Evolutionary conservation across 1,284 basidiomycete genomes (phyloP).

Genomic region (Psilocybe mexicana): DNA sequence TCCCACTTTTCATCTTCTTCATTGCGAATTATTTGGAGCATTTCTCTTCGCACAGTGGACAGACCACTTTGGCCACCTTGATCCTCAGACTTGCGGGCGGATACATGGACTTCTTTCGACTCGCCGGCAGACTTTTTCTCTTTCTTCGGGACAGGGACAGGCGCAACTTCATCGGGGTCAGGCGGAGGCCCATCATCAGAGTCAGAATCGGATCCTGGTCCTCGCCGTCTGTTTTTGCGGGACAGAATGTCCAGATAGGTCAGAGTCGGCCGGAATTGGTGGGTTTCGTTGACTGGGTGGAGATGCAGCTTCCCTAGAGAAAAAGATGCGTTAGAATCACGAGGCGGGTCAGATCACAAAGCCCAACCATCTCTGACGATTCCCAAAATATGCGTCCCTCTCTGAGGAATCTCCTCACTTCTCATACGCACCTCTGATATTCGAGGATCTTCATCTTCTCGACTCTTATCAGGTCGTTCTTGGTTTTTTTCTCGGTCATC

Average conservation of each 20-base stretch:
- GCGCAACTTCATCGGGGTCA: constrained; percentile 70
- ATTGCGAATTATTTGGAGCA: constrained; percentile 64
- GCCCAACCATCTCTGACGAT: constrained; percentile 67
- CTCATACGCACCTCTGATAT: constrained; percentile 68
- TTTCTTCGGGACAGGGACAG: constrained; percentile 48
- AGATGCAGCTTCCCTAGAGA: constrained; percentile 66
- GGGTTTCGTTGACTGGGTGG: constrained; percentile 74
- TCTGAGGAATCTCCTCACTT: constrained; percentile 68
- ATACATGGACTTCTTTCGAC: constrained; percentile 73
- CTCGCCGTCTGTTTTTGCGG: constrained; percentile 57
- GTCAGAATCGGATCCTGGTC: constrained; percentile 63
- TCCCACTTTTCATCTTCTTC: constrained; percentile 79
- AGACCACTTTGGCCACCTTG: constrained; percentile 59
- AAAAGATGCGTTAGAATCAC: constrained; percentile 14
- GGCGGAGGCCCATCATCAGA: constrained; percentile 77
- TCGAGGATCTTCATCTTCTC: constrained; percentile 56
- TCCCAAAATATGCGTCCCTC: constrained; percentile 70
- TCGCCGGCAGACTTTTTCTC: constrained; percentile 58
- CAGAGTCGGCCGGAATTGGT: constrained; percentile 77
- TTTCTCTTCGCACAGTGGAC: constrained; percentile 65
- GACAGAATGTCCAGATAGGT: constrained; percentile 75
- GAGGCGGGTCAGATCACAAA: constrained; percentile 1
- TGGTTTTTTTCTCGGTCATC: constrained; percentile 78
- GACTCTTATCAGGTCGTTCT: constrained; percentile 48
- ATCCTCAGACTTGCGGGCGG: constrained; percentile 69